A percentile compares a stretch with the other conserved stretches of the same genome.
Conservation (phyloP, 495 filamentous ascomycete genomes). For the Tuber brumale region DNA sequence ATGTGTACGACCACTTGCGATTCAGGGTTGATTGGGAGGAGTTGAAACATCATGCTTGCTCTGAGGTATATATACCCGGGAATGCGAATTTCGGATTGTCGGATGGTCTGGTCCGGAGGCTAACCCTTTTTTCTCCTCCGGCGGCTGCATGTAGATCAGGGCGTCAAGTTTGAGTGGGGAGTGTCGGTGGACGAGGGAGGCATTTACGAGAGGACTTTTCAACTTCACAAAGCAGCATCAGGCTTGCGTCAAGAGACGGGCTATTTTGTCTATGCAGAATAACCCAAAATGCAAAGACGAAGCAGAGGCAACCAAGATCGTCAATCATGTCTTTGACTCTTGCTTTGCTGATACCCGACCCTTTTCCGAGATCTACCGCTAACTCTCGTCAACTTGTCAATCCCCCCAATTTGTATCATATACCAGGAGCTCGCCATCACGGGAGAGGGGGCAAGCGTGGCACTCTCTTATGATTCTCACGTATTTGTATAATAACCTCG, state of each 20-base stretch:
- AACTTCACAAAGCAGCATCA: constrained; percentile 87
- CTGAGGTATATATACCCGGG: constrained; percentile 61
- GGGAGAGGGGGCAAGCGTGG: background rate
- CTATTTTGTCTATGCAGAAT: constrained; percentile 64
- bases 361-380: constrained; percentile 95
- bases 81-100: background rate
- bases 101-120: background rate
- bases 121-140: constrained; percentile 7
- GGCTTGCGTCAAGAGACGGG: constrained; percentile 76
- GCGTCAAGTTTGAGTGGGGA: constrained; percentile 88
- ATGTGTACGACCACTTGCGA: constrained; percentile 87
- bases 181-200: constrained; percentile 83
- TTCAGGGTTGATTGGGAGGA: constrained; percentile 80
- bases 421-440: background rate
- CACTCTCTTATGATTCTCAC: background rate
- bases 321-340: constrained; percentile 96
- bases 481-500: background rate
- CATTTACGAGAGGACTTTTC: constrained; percentile 75
- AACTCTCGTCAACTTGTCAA: constrained; percentile 5
- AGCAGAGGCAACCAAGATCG: constrained; percentile 74
- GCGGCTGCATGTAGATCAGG: constrained; percentile 57
- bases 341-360: constrained; percentile 90
- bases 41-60: constrained; percentile 83
- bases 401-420: background rate
- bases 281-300: constrained; percentile 78